Evolutionary conservation across 2,329 filamentous ascomycete species (phyloP), one percentile per base, ranked within the genome.

Genomic region (Cryphonectria nitschkei): DNA sequence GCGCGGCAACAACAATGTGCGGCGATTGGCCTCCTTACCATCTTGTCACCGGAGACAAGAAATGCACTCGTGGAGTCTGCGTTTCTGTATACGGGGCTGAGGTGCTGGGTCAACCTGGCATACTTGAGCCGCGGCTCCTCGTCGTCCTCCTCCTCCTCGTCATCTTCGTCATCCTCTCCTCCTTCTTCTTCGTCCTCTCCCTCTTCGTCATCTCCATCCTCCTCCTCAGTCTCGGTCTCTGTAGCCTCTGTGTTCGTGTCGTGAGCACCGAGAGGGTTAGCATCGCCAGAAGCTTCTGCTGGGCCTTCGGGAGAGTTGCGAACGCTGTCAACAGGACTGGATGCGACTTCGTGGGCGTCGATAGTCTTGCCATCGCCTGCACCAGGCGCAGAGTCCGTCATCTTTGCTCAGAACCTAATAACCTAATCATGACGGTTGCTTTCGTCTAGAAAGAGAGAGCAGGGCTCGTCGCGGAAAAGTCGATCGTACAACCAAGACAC

Each of bases 81-180:
- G 83, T 97, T 97, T 71, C 94, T 91, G 83, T 99, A 99, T 46
- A 98, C 88, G 60, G 92, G 85, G 37, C 88, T 89, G 73, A 99
- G 83, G 76, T 92, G 91, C 72, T 90, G 91, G 9, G 96, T 98
- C 75, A 98, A 83, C 65, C 94, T 92, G 66, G 92, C 92, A 80
- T 98, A 98, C 82, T 99, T 99, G 76, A 99, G 88, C 78, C 91
- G 92, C 39, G 96, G 97, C 81, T 98, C 95, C 26, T 98, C 95
- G 7, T 98, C 95, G 0, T 95, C 93, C 0, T 97, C 93, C 0
- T 98, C 95, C 3, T 96, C 94, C 0, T 95, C 93, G 0, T 97
- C 87, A 0, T 85, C 84, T 0, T 84, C 84, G 0, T 84, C 82
- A 0, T 81, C 83, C 0, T 82, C 83, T 0, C 90, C 88, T 0